Evolutionary conservation across 495 filamentous ascomycete genomes (phyloP), one percentile per base, ranked within the genome.

Genomic region (Penicillium nucicola): DNA sequence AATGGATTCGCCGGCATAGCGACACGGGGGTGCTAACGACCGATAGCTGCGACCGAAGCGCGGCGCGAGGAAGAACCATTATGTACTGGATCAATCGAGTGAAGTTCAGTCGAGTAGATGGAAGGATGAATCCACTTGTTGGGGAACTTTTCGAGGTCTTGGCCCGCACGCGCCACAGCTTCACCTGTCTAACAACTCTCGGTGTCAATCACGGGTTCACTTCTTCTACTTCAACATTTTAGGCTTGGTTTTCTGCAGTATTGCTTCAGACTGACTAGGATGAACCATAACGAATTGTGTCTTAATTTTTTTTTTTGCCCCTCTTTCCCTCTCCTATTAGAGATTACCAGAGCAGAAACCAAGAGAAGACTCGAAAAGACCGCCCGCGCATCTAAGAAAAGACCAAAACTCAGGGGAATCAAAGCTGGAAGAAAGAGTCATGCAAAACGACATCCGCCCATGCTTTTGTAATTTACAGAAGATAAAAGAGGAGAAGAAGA

Each of bases 1-100:
- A 80, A 62, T 84, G 79, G n/a, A 88, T 72, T 53, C 57, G 74
- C 25, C 66, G 69, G 25, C 51, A 52, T 30, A 57, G 34, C 32
- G 55, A 48, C 30, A 45, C 43, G 55, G 56, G 60, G 45, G 15
- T 52, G 39, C 55, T 53, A 11, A 48, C 36, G 1, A 50, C 53
- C 28, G 57, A 44, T 34, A 59, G 50, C 46, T 52, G 68, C 42
- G 52, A 51, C 13, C 61, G 50, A 6, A 61, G 39, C 35, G 51
- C 51, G 55, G 57, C 40, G 14, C 61, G 68, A 50, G 61, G 25
- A 39, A 71, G 37, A 41, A n/a, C 30, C n/a, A 17, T 41, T 20
- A 19, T 30, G 35, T 28, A 2, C 10, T 32, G n/a, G 15, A 33
- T 18, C 4, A n/a, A 34, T 25, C 34, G 10, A n/a, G 3, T 7